Percentiles rank a stretch among this genome's conserved stretches.
Conservation (phyloP, 495 filamentous ascomycete species). For the Friedmanniomyces endolithicus region DNA sequence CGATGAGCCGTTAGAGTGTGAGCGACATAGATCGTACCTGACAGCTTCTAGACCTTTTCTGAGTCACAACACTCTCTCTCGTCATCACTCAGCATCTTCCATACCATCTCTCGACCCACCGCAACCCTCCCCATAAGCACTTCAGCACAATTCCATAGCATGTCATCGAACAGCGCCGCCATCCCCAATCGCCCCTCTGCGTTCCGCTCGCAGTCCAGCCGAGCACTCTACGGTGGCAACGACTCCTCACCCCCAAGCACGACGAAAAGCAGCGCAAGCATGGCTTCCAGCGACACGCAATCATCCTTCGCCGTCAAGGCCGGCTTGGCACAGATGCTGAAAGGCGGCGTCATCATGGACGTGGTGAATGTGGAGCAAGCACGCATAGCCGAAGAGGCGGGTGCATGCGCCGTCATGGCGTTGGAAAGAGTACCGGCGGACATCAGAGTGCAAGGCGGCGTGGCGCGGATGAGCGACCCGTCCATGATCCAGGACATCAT, state of each 20-base stretch:
- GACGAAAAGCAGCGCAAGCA: constrained; percentile 2
- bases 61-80: neutral
- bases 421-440: constrained; percentile 96
- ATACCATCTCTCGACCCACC: neutral
- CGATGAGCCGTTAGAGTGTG: neutral
- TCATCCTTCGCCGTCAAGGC: constrained; percentile 57
- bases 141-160: neutral
- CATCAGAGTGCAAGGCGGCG: constrained; percentile 83
- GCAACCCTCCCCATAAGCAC: neutral
- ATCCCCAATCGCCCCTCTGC: constrained; percentile 9
- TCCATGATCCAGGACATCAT: constrained; percentile 94
- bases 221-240: constrained; percentile 4
- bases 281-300: constrained; percentile 2
- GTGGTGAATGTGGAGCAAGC: constrained; percentile 90
- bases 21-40: neutral
- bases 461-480: constrained; percentile 95
- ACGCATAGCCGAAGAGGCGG: constrained; percentile 92
- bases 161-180: neutral
- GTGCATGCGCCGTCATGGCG: constrained; percentile 94
- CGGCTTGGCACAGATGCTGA: constrained; percentile 90
- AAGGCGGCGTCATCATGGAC: constrained; percentile 99
- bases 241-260: neutral
- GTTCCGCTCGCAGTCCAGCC: constrained; percentile 15
- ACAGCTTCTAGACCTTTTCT: neutral
- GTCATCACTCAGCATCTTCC: neutral